Conservation (phyloP, 768 basidiomycete species). For the Russula dissimulans region DNA sequence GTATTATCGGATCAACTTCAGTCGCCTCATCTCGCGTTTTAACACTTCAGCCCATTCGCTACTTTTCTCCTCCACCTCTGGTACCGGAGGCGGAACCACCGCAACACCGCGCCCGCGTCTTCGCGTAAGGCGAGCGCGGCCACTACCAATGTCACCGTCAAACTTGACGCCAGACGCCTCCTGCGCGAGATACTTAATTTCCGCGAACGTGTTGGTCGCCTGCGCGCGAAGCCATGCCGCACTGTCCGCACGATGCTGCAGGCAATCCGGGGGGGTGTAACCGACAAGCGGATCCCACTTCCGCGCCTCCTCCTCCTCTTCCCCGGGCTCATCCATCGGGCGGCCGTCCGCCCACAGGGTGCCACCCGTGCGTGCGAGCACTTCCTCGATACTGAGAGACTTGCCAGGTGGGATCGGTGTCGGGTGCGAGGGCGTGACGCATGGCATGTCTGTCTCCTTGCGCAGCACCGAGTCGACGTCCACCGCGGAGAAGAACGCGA, state of each 20-base stretch:
- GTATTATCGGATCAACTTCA: background rate
- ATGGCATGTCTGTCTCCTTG: slow-evolving; percentile 95
- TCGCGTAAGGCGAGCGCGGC: slow-evolving; percentile 18
- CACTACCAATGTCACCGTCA: slow-evolving; percentile 24
- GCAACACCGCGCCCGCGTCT: background rate
- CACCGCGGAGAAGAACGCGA: slow-evolving; percentile 95
- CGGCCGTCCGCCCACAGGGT: slow-evolving; percentile 52
- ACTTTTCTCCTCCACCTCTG: background rate
- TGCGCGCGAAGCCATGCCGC: slow-evolving; percentile 71
- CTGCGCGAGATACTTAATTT: slow-evolving; percentile 62
- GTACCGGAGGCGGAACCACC: no score
- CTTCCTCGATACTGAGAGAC: slow-evolving; percentile 57
- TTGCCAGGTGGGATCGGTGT: slow-evolving; percentile 79
- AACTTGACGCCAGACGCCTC: slow-evolving; percentile 37
- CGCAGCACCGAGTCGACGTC: slow-evolving; percentile 86
- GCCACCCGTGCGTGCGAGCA: slow-evolving; percentile 59
- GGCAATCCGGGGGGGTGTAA: slow-evolving; percentile 49
- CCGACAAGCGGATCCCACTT: slow-evolving; percentile 32
- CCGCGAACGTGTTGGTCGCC: slow-evolving; percentile 58
- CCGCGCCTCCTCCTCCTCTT: slow-evolving; percentile 22
- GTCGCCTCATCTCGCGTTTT: slow-evolving; percentile 3
- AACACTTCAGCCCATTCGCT: slow-evolving; percentile 15
- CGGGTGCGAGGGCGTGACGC: slow-evolving; percentile 89
- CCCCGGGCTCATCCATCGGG: slow-evolving; percentile 36
- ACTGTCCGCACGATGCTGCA: slow-evolving; percentile 53